phyloP scores from a whole-genome alignment of 2,329 filamentous ascomycete species.

The Colletotrichum liaoningense region DNA sequence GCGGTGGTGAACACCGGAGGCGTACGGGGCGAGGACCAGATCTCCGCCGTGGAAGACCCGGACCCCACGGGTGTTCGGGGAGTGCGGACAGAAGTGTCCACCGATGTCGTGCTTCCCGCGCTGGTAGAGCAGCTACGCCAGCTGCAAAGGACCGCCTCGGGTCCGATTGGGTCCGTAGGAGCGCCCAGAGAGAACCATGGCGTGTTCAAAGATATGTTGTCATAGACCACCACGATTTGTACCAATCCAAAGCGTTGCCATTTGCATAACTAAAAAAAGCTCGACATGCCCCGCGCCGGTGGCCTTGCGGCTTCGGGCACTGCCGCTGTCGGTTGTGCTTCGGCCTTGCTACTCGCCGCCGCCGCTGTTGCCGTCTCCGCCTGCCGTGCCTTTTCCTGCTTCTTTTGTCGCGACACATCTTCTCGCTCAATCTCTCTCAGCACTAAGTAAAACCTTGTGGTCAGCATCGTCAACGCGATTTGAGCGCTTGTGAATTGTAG shows the following conservation, averaged over 20 bases:
- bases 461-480: conserved; percentile 31
- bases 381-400: conserved; percentile 49
- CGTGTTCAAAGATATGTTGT: conserved; percentile 71
- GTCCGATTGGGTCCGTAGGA: not conserved
- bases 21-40: conserved; percentile 80
- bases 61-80: conserved; percentile 62
- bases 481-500: not conserved
- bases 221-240: conserved; percentile 47
- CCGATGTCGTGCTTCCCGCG: conserved; percentile 67
- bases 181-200: conserved; percentile 38
- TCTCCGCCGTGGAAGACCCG: conserved; percentile 70
- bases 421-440: conserved; percentile 75
- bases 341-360: conserved; percentile 37
- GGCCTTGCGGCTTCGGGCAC: conserved; percentile 32
- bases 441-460: conserved; percentile 54
- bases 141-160: conserved; percentile 28
- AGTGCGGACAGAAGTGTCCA: conserved; percentile 68
- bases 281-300: conserved; percentile 49
- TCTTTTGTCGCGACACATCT: conserved; percentile 62
- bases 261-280: conserved; percentile 59
- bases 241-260: conserved; percentile 39
- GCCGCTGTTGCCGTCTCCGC: conserved; percentile 10
- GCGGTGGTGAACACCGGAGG: conserved; percentile 91
- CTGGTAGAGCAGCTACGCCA: conserved; percentile 64
- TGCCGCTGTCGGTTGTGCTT: conserved; percentile 34